Base-by-base conservation (phyloP, 768 basidiomycete species). In the Boletus speciosus region DNA sequence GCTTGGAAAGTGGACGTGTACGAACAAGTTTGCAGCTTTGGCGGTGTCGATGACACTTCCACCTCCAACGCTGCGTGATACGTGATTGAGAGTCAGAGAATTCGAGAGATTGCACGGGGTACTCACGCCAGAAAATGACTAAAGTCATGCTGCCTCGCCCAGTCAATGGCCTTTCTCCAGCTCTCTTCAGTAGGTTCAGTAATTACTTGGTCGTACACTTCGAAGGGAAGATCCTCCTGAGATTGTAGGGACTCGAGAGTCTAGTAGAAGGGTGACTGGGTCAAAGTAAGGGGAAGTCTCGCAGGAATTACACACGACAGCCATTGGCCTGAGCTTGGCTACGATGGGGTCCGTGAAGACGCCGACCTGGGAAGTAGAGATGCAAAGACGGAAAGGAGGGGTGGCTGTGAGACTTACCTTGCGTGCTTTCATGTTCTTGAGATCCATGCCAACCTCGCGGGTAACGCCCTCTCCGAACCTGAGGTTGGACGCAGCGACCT, bases 11-110 rank as follows among this genome's bases (percentile, higher is more conserved):
- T 12, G 37, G n/a, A 35, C n/a, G 21, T 9, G 38, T 16, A 62
- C 79, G 48, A 66, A 90, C 82, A 98, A 64, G 72, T 98, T 98
- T 32, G 96, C 94, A 7, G 93, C 84, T 69, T 98, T 98, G 49
- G 94, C 90, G 0, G 94, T 97, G 67, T 97, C 95, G 66, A 97
- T 97, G 25, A 93, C 90, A 63, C 90, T 93, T 59, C 93, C 93
- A n/a, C 93, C 93, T 57, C 93, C 92, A 31, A 94, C 86, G 38
- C 91, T 65, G 37, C 90, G 59, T 36, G 27, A 57, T n/a, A 44
- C 14, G 10, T 35, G 41, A 39, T 36, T 16, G 29, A 36, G 36
- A 40, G 45, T 46, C 21, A 43, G 54, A 48, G 52, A 11, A 51
- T 34, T 42, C 8, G 31, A 11, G 57, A 15, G 47, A 37, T 38